Evolutionary conservation across 805 yeast species (phyloP).

Genomic region (Sugiyamaella smithiae): DNA sequence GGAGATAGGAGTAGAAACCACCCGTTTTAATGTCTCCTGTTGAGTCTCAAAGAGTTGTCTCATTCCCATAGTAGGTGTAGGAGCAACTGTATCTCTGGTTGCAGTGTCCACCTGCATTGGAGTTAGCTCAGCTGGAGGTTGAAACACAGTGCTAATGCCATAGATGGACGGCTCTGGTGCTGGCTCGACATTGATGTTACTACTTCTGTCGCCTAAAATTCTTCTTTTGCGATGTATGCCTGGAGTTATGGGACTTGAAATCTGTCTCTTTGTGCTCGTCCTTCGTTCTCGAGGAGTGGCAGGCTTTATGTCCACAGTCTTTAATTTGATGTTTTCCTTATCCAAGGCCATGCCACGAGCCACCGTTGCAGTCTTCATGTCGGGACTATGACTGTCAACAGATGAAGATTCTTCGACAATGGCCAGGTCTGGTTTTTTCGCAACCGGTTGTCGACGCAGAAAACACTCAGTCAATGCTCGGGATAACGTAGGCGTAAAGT

Average conservation of each 20-base stretch:
- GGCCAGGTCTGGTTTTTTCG: background rate
- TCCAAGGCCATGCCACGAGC: background rate
- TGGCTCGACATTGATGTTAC: background rate
- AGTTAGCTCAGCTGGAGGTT: background rate
- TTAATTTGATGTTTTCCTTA: conserved; percentile 3
- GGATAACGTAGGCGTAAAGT: conserved; percentile 24
- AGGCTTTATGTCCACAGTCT: background rate
- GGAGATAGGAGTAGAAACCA: background rate
- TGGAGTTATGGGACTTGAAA: background rate
- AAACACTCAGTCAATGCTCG: conserved; percentile 23
- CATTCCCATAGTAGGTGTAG: background rate
- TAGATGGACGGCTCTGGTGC: background rate
- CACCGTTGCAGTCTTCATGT: background rate
- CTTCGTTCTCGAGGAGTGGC: background rate
- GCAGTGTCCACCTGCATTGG: background rate
- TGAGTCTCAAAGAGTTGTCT: background rate
- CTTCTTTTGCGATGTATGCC: background rate
- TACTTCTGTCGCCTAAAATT: background rate
- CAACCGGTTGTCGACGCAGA: conserved; percentile 12
- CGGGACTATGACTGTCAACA: background rate
- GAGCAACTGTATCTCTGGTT: background rate
- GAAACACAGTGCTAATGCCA: too few species aligned
- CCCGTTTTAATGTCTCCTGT: background rate
- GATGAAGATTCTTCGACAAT: background rate
- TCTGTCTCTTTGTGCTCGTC: background rate